Evolutionary conservation across 768 basidiomycete species (phyloP), one percentile per base, ranked within the genome.

Genomic region (Leccinum variicolor): DNA sequence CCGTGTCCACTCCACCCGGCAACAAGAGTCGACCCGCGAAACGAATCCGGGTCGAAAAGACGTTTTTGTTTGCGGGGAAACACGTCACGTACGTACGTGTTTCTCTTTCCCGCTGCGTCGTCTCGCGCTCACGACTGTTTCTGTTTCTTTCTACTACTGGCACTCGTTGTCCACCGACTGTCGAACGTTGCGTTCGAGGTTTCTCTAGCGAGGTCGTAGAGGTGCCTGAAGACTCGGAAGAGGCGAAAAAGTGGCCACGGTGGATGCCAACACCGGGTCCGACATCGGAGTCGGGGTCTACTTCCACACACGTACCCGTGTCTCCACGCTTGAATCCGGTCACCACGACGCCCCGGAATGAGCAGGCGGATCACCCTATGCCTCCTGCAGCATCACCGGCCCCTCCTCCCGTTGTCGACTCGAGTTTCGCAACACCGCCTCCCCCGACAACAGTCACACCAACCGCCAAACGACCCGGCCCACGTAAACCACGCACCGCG

Each of bases 51-150:
- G 75, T 94, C 49, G 81, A 85, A 69, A 89, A 84, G 66, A 79
- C 76, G 34, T 89, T 85, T 69, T 69, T 82, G 33, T 94, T 89
- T 64, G 92, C 90, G 1, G 92, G 92, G 23, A 85, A 93, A 58
- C 81, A 86, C 31, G 77, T 87, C 48, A 74, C 79, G 92, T 93
- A 70, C 65, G 87, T 78, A 70, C 65, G 87, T 78, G 31, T 31
- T 5, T 0, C 5, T 14, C 1, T 5, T 17, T 39, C 11, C 9
- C 43, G 4, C 1, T 36, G 15, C 34, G 34, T 43, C 49, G n/a
- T 45, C 43, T 21, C 43, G 19, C 21, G 13, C 43, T 19, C n/a
- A 39, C 39, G 39, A 39, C n/a, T 39, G 39, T 39, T n/a, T 15
- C n/a, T 39, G 39, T 39, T n/a, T 15, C 3, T 15, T 34, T 15